Percentiles rank a stretch among this genome's conserved stretches.
Evolutionary conservation across 148 eudicot species (phyloP).

Genomic region (Nepenthes gracilis): DNA sequence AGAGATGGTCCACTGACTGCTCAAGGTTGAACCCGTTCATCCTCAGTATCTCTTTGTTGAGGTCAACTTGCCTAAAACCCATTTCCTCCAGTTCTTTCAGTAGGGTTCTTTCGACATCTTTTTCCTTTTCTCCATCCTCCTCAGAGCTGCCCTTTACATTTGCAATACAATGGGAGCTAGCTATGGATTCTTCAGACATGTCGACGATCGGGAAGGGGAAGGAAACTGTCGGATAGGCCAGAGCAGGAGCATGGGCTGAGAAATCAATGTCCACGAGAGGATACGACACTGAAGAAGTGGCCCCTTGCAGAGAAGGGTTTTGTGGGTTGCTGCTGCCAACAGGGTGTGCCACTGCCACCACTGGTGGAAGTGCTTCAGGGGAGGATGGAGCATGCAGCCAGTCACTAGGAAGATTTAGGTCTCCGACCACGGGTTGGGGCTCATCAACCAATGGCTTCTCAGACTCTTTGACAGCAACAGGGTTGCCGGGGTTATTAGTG

Average conservation of each 20-base stretch:
- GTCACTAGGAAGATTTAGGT: slow-evolving; percentile 28
- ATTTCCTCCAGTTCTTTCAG: slow-evolving; percentile 48
- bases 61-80: slow-evolving; percentile 57
- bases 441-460: slow-evolving; percentile 11
- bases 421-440: slow-evolving; percentile 20
- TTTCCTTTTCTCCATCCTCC: slow-evolving; percentile 4
- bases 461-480: neutral
- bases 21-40: slow-evolving; percentile 45
- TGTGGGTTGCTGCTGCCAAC: neutral
- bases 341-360: neutral
- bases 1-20: slow-evolving; percentile 56
- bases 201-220: slow-evolving; percentile 25
- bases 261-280: neutral
- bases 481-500: neutral
- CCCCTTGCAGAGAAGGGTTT: slow-evolving; percentile 8
- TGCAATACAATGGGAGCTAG: slow-evolving; percentile 1
- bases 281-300: neutral
- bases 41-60: slow-evolving; percentile 52
- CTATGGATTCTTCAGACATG: slow-evolving; percentile 12
- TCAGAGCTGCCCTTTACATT: neutral
- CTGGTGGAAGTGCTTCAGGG: neutral
- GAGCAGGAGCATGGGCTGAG: neutral
- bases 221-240: neutral
- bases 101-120: slow-evolving; percentile 33
- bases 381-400: slow-evolving; percentile 13